phyloP scores from a whole-genome alignment of 495 filamentous ascomycete species.

The Sordaria brevicollis region DNA sequence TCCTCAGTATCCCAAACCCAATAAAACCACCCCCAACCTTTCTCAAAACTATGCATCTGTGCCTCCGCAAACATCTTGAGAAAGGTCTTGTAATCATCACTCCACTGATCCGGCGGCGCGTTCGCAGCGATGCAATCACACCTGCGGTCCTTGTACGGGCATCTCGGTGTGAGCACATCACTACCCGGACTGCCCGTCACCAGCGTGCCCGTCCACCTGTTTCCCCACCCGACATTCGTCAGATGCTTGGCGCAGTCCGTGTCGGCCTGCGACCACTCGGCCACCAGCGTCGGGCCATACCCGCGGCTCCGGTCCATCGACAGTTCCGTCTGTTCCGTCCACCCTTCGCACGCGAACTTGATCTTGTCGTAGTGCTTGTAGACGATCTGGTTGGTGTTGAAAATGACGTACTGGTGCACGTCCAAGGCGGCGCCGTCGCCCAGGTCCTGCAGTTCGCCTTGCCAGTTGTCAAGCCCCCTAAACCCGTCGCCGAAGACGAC shows the following conservation, averaged over 20 bases:
- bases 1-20: slow-evolving; percentile 65
- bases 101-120: slow-evolving; percentile 57
- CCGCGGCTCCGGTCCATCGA: slow-evolving; percentile 65
- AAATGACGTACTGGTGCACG: slow-evolving; percentile 89
- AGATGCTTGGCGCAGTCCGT: slow-evolving; percentile 86
- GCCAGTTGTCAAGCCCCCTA: slow-evolving; percentile 69
- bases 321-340: slow-evolving; percentile 64
- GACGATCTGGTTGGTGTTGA: slow-evolving; percentile 66
- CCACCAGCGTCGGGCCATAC: slow-evolving; percentile 93
- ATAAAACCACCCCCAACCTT: slow-evolving; percentile 94
- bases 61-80: slow-evolving; percentile 85
- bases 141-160: slow-evolving; percentile 49
- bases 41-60: slow-evolving; percentile 88
- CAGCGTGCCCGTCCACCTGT: slow-evolving; percentile 79
- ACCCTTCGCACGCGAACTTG: slow-evolving; percentile 73
- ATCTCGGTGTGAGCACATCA: slow-evolving; percentile 51
- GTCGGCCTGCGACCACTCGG: slow-evolving; percentile 97
- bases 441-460: slow-evolving; percentile 49
- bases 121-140: slow-evolving; percentile 75
- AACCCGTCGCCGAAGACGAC: slow-evolving; percentile 76
- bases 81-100: slow-evolving; percentile 70
- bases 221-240: slow-evolving; percentile 82
- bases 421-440: slow-evolving; percentile 59
- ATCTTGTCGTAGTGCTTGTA: slow-evolving; percentile 67
- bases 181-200: slow-evolving; percentile 44